These are phyloP conservation scores for Starmera stellimalicola DNA, from an alignment of 1,139 yeast species.

Conservation along the genomic window DNA sequence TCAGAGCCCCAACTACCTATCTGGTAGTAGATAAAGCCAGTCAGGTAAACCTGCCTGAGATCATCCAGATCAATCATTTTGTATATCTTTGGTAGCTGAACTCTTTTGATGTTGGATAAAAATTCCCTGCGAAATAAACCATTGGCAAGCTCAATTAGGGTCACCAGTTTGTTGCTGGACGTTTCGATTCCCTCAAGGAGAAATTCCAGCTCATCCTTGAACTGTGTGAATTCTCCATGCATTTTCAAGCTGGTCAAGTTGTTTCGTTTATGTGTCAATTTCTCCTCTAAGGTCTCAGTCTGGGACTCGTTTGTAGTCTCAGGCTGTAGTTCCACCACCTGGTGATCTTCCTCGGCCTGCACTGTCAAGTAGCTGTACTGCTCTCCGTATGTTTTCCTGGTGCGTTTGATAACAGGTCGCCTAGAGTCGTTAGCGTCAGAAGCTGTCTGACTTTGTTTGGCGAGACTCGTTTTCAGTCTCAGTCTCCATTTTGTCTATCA, in stretches of 20 bases:
- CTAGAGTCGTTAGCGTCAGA: neutral
- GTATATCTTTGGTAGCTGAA: slow-evolving; percentile 4
- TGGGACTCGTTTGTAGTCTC: slow-evolving; percentile 1
- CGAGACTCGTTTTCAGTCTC: no score
- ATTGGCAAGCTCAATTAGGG: slow-evolving; percentile 21
- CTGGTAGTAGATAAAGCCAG: slow-evolving; percentile 9
- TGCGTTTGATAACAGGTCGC: slow-evolving; percentile 3
- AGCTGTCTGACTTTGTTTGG: neutral
- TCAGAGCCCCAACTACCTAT: slow-evolving; percentile 8
- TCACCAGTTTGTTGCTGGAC: slow-evolving; percentile 6
- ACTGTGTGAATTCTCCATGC: slow-evolving; percentile 26
- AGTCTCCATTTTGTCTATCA: neutral
- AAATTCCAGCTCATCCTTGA: slow-evolving; percentile 26
- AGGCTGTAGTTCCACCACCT: neutral
- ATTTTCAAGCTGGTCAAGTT: slow-evolving; percentile 23
- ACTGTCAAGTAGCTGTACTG: slow-evolving; percentile 18
- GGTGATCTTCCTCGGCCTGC: neutral
- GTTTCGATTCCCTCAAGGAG: slow-evolving; percentile 26
- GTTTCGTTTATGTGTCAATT: no score
- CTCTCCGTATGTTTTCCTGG: slow-evolving; percentile 16
- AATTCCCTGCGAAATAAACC: slow-evolving; percentile 19
- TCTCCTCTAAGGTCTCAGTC: slow-evolving; percentile 4
- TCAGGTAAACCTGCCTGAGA: slow-evolving; percentile 3
- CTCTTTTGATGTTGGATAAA: slow-evolving; percentile 10
- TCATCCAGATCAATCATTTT: slow-evolving; percentile 3